A percentile compares a stretch with the other conserved stretches of the same genome.
Evolutionary conservation across 495 filamentous ascomycete species (phyloP).

Genomic region (Talaromyces wortmannii): DNA sequence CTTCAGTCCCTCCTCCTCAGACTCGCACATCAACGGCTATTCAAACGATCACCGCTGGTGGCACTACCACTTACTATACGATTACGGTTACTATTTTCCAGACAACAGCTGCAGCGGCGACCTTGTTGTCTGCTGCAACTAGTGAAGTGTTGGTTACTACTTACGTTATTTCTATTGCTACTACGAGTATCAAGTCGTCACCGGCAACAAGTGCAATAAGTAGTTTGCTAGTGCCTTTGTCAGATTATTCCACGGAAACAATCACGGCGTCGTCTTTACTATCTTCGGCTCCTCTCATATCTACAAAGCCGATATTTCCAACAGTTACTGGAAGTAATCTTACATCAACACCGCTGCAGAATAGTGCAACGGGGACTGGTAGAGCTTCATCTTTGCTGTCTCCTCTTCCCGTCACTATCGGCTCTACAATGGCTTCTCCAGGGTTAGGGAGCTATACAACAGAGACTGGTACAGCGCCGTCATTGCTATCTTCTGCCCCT

Average conservation of each 20-base stretch:
- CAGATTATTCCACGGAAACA: too few species aligned
- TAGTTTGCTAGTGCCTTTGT: too few species aligned
- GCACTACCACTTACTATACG: background rate
- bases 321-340: too few species aligned
- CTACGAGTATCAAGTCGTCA: background rate
- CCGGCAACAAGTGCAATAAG: background rate
- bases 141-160: too few species aligned
- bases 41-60: background rate
- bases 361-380: background rate
- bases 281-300: too few species aligned
- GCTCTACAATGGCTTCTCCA: background rate
- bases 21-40: background rate
- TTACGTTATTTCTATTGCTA: background rate
- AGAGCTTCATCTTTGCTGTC: background rate
- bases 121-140: too few species aligned
- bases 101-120: background rate
- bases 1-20: background rate
- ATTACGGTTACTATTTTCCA: background rate
- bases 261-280: too few species aligned
- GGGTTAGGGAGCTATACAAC: background rate
- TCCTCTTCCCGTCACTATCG: background rate
- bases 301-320: too few species aligned
- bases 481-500: background rate
- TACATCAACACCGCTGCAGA: background rate
- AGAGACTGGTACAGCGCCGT: background rate